phyloP scores from a whole-genome alignment of 148 eudicot genomes.

The Chenopodium berlandieri region DNA sequence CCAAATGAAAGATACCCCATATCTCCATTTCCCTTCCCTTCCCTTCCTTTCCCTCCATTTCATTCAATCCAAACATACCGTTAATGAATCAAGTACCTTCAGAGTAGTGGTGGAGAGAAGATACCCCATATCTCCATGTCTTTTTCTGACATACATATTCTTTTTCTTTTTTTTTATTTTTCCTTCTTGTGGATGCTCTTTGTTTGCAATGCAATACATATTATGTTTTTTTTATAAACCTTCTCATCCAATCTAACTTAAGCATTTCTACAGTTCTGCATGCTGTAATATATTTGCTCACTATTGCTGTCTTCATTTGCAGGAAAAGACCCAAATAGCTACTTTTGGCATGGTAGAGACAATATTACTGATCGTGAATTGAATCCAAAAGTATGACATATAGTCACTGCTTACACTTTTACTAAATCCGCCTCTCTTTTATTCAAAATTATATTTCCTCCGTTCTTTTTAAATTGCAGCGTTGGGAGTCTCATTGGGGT shows the following conservation, averaged over 20 bases:
- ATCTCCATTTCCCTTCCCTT: too few species aligned
- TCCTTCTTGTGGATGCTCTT: not conserved
- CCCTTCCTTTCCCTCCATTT: too few species aligned
- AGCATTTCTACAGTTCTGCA: not conserved
- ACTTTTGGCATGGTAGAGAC: conserved; percentile 98
- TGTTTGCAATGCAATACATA: not conserved
- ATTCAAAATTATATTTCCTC: not conserved
- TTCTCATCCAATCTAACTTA: not conserved
- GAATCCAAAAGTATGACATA: conserved; percentile 70
- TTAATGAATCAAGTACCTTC: conserved; percentile 44
- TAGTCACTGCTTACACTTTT: not conserved
- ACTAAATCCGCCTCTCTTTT: not conserved
- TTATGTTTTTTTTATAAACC: not conserved
- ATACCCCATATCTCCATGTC: not conserved
- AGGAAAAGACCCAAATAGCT: conserved; percentile 67
- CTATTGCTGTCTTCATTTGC: conserved; percentile 27
- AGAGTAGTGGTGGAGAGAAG: conserved; percentile 83
- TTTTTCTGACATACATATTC: not conserved
- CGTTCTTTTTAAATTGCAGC: too few species aligned
- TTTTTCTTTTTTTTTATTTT: too few species aligned
- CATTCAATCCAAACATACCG: too few species aligned
- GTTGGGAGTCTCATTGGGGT: too few species aligned
- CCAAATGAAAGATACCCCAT: too few species aligned
- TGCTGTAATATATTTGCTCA: not conserved
- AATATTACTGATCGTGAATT: conserved; percentile 62